phyloP scores from a whole-genome alignment of 2,329 filamentous ascomycete species.

The Annulohypoxylon truncatum region DNA sequence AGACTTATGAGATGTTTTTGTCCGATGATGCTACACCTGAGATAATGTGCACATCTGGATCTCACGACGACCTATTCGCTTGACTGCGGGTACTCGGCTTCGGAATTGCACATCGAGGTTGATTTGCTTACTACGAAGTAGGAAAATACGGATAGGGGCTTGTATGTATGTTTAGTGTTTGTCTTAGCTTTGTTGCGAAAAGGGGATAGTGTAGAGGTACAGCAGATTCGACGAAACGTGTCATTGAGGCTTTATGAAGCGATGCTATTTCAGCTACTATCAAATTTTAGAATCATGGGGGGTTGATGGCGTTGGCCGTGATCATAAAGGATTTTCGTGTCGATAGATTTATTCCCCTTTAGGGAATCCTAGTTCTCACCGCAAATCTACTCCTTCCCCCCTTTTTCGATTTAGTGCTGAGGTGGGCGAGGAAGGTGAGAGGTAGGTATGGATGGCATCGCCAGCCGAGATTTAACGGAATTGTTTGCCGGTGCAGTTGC shows the following conservation, averaged over 20 bases:
- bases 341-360: not conserved
- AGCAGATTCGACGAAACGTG: not conserved
- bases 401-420: constrained; percentile 1
- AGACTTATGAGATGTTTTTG: not conserved
- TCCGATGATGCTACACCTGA: not conserved
- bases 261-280: not conserved
- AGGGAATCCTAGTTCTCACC: not conserved
- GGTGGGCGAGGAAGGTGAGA: not conserved
- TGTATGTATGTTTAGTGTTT: not conserved
- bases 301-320: not conserved
- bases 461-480: not conserved
- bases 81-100: constrained; percentile 1
- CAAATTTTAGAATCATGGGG: not conserved
- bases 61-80: not conserved
- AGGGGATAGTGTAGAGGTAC: not conserved
- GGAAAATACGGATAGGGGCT: not conserved
- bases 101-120: constrained; percentile 9
- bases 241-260: not conserved
- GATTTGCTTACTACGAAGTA: not conserved
- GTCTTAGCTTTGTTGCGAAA: not conserved
- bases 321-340: not conserved
- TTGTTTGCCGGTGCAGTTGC: not conserved
- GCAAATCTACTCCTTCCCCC: not conserved
- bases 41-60: not conserved
- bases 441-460: not conserved